Conservation (phyloP, 495 filamentous ascomycete species). For the Neurospora sp. region DNA sequence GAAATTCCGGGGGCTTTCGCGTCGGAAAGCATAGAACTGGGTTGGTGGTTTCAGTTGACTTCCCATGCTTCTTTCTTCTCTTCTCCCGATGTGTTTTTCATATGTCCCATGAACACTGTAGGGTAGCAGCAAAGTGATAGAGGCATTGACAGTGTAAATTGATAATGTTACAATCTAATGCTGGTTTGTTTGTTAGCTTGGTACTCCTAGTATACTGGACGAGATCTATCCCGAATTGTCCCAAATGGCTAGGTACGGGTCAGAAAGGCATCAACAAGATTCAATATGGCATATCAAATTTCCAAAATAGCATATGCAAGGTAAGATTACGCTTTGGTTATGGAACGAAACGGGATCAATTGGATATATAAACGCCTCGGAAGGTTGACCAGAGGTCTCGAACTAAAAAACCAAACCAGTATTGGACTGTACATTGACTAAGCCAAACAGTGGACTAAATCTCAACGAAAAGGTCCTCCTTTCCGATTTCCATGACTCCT, state of each 20-base stretch:
- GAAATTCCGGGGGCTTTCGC: neutral
- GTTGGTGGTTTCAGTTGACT: neutral
- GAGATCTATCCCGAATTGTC: no score
- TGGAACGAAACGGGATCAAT: no score
- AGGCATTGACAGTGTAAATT: neutral
- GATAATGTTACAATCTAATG: neutral
- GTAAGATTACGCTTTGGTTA: no score
- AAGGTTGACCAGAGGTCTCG: no score
- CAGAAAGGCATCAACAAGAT: no score
- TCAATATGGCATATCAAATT: no score
- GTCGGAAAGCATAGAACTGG: neutral
- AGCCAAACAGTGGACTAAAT: neutral
- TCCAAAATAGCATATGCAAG: no score
- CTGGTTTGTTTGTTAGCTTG: no score
- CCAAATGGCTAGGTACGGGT: no score
- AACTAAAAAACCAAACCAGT: no score
- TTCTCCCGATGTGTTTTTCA: neutral
- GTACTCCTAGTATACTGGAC: no score
- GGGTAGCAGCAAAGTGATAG: neutral
- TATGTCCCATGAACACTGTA: neutral
- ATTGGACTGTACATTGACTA: neutral
- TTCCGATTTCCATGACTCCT: neutral
- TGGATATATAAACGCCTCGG: no score
- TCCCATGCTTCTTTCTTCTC: neutral
- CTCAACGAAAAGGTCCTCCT: neutral